Evolutionary conservation across 345 rosid genomes (phyloP).

Genomic region (Corchorus capsularis): DNA sequence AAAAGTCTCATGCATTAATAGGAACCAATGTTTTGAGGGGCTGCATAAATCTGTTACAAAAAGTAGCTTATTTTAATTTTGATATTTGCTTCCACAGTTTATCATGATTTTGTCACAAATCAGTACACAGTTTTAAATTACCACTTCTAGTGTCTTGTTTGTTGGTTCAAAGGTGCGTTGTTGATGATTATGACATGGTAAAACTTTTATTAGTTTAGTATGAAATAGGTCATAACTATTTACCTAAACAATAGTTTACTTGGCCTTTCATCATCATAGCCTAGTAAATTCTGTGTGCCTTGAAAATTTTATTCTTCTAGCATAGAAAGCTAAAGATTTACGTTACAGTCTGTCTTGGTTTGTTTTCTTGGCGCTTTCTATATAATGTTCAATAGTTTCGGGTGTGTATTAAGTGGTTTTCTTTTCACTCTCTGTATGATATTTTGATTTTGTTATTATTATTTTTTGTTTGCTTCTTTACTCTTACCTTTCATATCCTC

Average conservation of each 20-base stretch:
- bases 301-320: not conserved
- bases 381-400: not conserved
- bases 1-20: not conserved
- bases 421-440: not conserved
- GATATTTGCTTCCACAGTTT: not conserved
- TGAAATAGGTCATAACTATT: not conserved
- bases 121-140: not conserved
- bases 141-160: not conserved
- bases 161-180: not conserved
- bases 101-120: not conserved
- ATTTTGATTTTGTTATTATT: not conserved
- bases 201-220: not conserved
- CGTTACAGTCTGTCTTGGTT: not conserved
- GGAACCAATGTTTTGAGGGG: conserved; percentile 3
- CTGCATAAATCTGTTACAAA: not conserved
- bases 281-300: not conserved
- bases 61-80: not conserved
- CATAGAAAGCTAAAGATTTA: not conserved
- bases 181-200: not conserved
- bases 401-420: not conserved
- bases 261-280: conserved; percentile 1
- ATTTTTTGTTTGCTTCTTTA: not conserved
- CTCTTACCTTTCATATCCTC: not conserved
- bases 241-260: not conserved
- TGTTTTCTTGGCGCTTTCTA: not conserved